Base-by-base conservation (phyloP, 2,329 filamentous ascomycete species). In the Torrubiella hemipterigena region DNA sequence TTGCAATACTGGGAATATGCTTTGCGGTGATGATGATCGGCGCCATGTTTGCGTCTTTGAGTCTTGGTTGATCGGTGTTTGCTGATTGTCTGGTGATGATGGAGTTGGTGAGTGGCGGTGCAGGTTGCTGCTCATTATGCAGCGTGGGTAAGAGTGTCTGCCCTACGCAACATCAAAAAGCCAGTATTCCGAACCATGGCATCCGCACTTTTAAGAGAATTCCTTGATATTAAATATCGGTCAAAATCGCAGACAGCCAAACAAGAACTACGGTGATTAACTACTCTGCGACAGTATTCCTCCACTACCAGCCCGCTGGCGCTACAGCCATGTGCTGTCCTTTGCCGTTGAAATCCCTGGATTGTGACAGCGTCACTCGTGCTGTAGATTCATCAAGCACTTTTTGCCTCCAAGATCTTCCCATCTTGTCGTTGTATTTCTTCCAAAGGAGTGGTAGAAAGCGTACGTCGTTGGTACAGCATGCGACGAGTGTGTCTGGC, bases 381-480 rank as follows among this genome's bases (percentile, higher is more conserved):
- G 36, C 40, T 10, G 34, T 18, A 2, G 48, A 49, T 21, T 46
- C 49, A 5, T 29, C n/a, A 4, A 23, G 27, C 6, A 60, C 46
- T 22, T 35, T 48, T 2, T 20, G 25, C 24, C 34, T 38, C 43
- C 42, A 44, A 4, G 15, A 5, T 7, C 5, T 2, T 31, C 13
- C 7, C 3, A 55, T 33, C 16, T 34, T 44, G 3, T 11, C 2
- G 38, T 47, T 34, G 36, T 55, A 51, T 16, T 51, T 17, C 17
- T 42, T 28, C 39, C 45, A 48, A 9, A 63, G 38, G 21, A 44
- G 35, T 2, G 63, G 51, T 36, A 71, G 44, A 20, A 54, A 46
- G 7, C 42, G 26, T 2, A 72, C 58, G 38, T 71, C 65, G 16
- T 61, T 50, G 3, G 51, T 47, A 38, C 65, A 70, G 44, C 72